These are phyloP conservation scores for Penicillium sp. DNA, from an alignment of 2,329 filamentous ascomycete species.

Conservation along the genomic window DNA sequence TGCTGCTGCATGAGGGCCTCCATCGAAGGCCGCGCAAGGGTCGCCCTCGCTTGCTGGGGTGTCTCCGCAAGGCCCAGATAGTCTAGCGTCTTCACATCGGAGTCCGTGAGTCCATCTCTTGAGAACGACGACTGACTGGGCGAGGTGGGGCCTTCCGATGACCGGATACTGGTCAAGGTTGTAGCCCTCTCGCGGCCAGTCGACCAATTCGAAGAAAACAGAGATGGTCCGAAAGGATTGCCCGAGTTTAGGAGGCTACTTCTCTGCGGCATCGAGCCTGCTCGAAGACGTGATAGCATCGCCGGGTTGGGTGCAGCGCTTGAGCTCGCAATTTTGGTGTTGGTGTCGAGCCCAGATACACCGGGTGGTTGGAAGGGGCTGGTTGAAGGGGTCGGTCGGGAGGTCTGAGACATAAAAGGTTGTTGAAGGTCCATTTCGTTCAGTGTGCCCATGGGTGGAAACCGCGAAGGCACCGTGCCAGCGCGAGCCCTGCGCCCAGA, in stretches of 20 bases:
- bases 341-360: slow-evolving; percentile 41
- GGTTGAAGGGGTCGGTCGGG: slow-evolving; percentile 79
- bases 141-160: slow-evolving; percentile 80
- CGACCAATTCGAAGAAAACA: slow-evolving; percentile 86
- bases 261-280: slow-evolving; percentile 91
- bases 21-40: slow-evolving; percentile 61
- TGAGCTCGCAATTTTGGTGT: slow-evolving; percentile 38
- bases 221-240: slow-evolving; percentile 77
- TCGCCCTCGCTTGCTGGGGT: slow-evolving; percentile 73
- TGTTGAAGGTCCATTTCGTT: slow-evolving; percentile 57
- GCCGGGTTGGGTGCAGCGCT: slow-evolving; percentile 62
- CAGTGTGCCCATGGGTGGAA: slow-evolving; percentile 71
- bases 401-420: slow-evolving; percentile 68
- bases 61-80: slow-evolving; percentile 94
- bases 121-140: slow-evolving; percentile 84
- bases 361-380: slow-evolving; percentile 75
- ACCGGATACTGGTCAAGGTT: slow-evolving; percentile 85
- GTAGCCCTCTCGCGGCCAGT: slow-evolving; percentile 76
- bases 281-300: slow-evolving; percentile 78
- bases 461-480: slow-evolving; percentile 92
- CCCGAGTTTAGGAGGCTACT: slow-evolving; percentile 62
- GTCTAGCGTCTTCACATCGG: slow-evolving; percentile 88
- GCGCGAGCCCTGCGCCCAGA: slow-evolving; percentile 78
- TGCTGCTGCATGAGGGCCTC: slow-evolving; percentile 52
- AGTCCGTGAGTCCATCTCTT: slow-evolving; percentile 77